Percentiles rank a stretch among this genome's conserved stretches.
Conservation (phyloP, 495 filamentous ascomycete species). For the Aspergillus sclerotiicarbonarius region DNA sequence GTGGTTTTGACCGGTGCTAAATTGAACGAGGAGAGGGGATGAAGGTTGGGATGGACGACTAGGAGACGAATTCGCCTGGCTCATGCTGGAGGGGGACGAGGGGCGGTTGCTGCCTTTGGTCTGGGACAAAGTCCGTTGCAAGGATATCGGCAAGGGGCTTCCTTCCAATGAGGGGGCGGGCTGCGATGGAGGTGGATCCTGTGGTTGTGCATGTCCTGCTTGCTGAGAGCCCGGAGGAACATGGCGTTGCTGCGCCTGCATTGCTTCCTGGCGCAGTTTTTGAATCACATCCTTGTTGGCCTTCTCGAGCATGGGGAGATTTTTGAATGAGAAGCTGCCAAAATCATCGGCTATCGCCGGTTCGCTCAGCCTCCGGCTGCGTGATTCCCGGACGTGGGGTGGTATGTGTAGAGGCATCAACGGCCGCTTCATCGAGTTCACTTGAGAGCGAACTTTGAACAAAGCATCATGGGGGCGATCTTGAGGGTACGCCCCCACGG, state of each 20-base stretch:
- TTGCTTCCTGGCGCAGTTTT: slow-evolving; percentile 84
- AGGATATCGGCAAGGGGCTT: slow-evolving; percentile 77
- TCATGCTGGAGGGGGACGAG: slow-evolving; percentile 76
- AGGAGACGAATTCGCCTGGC: slow-evolving; percentile 80
- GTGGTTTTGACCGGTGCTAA: slow-evolving; percentile 74
- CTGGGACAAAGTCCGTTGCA: slow-evolving; percentile 81
- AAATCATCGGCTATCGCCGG: slow-evolving; percentile 88
- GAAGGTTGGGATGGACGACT: slow-evolving; percentile 88
- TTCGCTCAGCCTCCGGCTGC: slow-evolving; percentile 86
- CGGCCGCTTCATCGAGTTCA: slow-evolving; percentile 78
- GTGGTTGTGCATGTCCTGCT: slow-evolving; percentile 7
- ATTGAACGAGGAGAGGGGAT: slow-evolving; percentile 88
- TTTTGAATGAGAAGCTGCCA: slow-evolving; percentile 95
- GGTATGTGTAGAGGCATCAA: slow-evolving; percentile 96
- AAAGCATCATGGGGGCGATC: slow-evolving; percentile 94
- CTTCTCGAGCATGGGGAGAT: slow-evolving; percentile 92
- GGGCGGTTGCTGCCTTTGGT: slow-evolving; percentile 74
- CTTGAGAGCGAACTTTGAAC: slow-evolving; percentile 82
- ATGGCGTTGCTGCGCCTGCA: slow-evolving; percentile 60
- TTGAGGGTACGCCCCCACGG: slow-evolving; percentile 51
- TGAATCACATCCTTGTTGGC: slow-evolving; percentile 99
- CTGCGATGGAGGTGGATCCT: slow-evolving; percentile 32
- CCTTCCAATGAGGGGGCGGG: slow-evolving; percentile 72
- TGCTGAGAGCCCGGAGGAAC: slow-evolving; percentile 14
- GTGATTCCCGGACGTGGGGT: slow-evolving; percentile 80